Evolutionary conservation across 371 early-diverging fungal species (phyloP).

Genomic region (Rhizopus stolonifer): DNA sequence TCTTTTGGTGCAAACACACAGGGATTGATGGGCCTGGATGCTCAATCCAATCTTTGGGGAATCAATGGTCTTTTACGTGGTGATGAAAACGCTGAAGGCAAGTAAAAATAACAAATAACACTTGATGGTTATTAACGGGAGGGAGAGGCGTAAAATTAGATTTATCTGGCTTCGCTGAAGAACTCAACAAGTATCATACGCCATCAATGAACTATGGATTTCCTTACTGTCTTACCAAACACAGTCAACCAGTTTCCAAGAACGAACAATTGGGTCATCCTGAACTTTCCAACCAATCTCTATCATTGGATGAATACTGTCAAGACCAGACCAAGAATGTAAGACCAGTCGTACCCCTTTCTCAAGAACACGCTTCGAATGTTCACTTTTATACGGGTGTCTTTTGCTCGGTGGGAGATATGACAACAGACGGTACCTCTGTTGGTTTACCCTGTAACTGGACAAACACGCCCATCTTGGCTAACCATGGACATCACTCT

Average conservation of each 20-base stretch:
- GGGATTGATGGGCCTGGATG: constrained; percentile 43
- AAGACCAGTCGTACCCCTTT: constrained; percentile 31
- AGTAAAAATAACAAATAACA: too few relatives aligned
- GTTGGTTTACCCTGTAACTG: constrained; percentile 53
- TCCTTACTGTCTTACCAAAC: constrained; percentile 46
- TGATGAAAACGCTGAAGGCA: too few relatives aligned
- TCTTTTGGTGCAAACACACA: constrained; percentile 37
- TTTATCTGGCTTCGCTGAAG: constrained; percentile 32
- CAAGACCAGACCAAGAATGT: constrained; percentile 24
- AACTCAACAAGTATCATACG: constrained; percentile 39
- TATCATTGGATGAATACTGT: constrained; percentile 34
- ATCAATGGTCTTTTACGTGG: constrained; percentile 29
- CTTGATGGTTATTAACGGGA: too few relatives aligned
- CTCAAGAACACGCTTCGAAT: constrained; percentile 25
- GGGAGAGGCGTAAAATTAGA: constrained; percentile 24
- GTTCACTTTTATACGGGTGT: constrained; percentile 42
- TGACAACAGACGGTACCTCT: constrained; percentile 33
- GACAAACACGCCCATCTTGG: constrained; percentile 47
- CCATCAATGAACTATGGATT: constrained; percentile 36
- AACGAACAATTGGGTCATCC: constrained; percentile 43
- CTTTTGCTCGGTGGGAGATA: constrained; percentile 44
- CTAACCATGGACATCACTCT: constrained; percentile 35
- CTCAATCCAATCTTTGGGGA: constrained; percentile 48
- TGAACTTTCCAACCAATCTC: constrained; percentile 30
- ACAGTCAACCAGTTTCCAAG: constrained; percentile 24